Evolutionary conservation across 176 grass and related monocot species (phyloP).

Genomic region (Carex parvula): DNA sequence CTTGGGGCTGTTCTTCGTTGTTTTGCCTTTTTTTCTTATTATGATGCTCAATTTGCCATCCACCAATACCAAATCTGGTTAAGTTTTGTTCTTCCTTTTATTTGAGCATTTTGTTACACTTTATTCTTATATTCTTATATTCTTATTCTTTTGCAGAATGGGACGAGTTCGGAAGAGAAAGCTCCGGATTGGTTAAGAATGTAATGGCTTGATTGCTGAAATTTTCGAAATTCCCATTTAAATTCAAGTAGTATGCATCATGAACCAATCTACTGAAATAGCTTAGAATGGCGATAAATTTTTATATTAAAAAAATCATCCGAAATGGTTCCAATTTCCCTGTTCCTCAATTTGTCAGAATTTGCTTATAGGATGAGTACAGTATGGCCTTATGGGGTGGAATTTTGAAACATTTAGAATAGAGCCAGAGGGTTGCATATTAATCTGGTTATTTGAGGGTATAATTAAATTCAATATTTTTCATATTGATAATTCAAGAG

Average conservation of each 20-base stretch:
- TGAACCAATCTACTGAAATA: neutral
- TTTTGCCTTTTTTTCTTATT: conserved; percentile 10
- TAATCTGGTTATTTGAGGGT: neutral
- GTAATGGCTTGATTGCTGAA: conserved; percentile 21
- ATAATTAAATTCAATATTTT: neutral
- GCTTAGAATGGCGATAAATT: neutral
- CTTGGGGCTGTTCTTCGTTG: conserved; percentile 19
- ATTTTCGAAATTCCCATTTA: neutral
- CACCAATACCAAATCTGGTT: conserved; percentile 11
- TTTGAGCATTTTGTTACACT: neutral
- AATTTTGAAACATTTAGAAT: neutral
- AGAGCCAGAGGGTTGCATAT: neutral
- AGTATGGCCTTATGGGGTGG: neutral
- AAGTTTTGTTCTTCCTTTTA: neutral
- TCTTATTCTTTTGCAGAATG: too few species aligned
- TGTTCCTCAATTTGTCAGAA: neutral
- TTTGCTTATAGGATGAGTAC: neutral
- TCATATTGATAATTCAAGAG: neutral
- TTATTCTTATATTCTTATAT: neutral
- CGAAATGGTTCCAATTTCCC: neutral
- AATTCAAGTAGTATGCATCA: neutral
- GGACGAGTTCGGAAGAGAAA: conserved; percentile 20
- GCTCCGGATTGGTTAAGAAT: conserved; percentile 32
- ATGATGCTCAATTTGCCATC: conserved; percentile 27
- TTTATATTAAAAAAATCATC: neutral